A percentile compares a stretch with the other conserved stretches of the same genome.
These are phyloP conservation scores for Phytophthora uliginosa DNA, from an alignment of 352 stramenopile species.

Conservation along the genomic window DNA sequence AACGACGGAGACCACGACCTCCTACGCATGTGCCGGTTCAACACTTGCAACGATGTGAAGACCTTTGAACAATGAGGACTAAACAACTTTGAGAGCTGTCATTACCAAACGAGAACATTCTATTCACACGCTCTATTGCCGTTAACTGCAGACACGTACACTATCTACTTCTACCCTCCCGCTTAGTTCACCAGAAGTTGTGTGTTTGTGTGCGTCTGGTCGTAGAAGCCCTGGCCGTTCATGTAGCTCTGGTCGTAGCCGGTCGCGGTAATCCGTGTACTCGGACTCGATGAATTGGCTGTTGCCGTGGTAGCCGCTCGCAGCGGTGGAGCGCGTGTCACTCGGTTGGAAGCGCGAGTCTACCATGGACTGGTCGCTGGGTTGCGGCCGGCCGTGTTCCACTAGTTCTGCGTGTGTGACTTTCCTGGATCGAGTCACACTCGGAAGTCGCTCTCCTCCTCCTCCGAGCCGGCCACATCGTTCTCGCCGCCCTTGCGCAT, in stretches of 20 bases:
- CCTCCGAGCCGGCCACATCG: slow-evolving; percentile 42
- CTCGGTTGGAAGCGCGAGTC: slow-evolving; percentile 21
- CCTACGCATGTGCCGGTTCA: too few relatives aligned
- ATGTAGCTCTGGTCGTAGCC: slow-evolving; percentile 30
- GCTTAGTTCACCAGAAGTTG: too few relatives aligned
- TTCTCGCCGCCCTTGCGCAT: slow-evolving; percentile 33
- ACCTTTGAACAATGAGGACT: too few relatives aligned
- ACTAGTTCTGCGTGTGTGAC: slow-evolving; percentile 38
- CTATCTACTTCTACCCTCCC: too few relatives aligned
- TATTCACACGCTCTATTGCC: too few relatives aligned
- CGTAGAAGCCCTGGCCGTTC: slow-evolving; percentile 16
- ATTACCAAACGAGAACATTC: too few relatives aligned
- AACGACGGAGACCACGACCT: too few relatives aligned
- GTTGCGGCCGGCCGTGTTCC: slow-evolving; percentile 30
- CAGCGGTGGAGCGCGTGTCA: slow-evolving; percentile 33
- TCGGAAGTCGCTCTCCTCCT: slow-evolving; percentile 52
- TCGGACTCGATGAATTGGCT: slow-evolving; percentile 33
- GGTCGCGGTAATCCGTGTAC: slow-evolving; percentile 37
- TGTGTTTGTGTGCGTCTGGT: too few relatives aligned
- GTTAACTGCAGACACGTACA: too few relatives aligned
- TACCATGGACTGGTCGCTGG: slow-evolving; percentile 23
- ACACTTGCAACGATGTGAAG: too few relatives aligned
- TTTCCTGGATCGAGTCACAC: slow-evolving; percentile 50
- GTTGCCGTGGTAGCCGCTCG: slow-evolving; percentile 26
- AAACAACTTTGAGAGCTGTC: too few relatives aligned